Base-by-base conservation (phyloP, 257 asterid species). In the Solanum peruvianum region DNA sequence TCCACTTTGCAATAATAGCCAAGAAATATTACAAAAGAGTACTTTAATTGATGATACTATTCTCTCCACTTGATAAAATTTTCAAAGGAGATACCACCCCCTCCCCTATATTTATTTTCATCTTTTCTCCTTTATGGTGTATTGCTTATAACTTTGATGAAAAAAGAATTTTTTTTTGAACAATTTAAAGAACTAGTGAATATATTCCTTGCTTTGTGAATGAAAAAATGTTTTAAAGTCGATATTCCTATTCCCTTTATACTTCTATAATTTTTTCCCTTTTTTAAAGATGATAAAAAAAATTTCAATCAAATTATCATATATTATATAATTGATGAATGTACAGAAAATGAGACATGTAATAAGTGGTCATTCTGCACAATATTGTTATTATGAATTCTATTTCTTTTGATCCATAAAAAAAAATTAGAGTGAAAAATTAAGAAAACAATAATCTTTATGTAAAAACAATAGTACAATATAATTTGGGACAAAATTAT, bases 151-250 rank as follows among this genome's bases (percentile, higher is more conserved):
- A 73, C 88, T 86, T 73, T 80, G 44, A 31, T 47, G 41, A 20
- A 47, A 47, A 56, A 80, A 75, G 18, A n/a, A n/a, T n/a, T n/a
- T n/a, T n/a, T n/a, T n/a, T n/a, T n/a, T n/a, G 23, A 86, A 20
- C 49, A 86, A 72, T 73, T 86, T 44, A 86, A 41, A 80, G n/a
- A 62, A 85, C 6, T 45, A 58, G 82, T 85, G 87, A 86, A 86
- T 86, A 39, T 77, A 52, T 87, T 66, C 9, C 39, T 81, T 72
- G 67, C 60, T 83, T 31, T 81, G 85, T 49, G 47, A 73, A 49
- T 33, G 45, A 9, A 18, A 67, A 64, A 80, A 47, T 47, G 31
- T 29, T 80, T 45, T 21, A 29, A 29, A 80, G 27, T 80, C 85
- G 29, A 80, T 80, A 80, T 80, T 77, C 67, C 15, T 16, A 25